Conservation (phyloP, 495 filamentous ascomycete species). For the Podospora fimiseda region DNA sequence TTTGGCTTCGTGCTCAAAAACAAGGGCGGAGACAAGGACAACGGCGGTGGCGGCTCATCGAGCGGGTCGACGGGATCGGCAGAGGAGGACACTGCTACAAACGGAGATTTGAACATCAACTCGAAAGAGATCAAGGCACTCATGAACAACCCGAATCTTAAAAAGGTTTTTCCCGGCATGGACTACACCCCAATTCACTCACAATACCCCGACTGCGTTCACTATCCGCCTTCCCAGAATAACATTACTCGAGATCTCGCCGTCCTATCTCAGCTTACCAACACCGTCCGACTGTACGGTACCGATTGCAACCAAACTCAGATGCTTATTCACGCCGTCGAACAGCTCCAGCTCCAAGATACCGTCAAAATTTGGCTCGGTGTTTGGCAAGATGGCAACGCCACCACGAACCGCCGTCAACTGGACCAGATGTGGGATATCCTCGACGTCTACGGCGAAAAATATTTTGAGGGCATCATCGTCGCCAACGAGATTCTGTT, state of each 20-base stretch:
- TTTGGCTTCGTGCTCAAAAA: conserved; percentile 63
- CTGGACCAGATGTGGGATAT: conserved; percentile 74
- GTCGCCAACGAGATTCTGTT: conserved; percentile 94
- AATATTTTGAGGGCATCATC: conserved; percentile 75
- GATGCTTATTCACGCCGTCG: conserved; percentile 82
- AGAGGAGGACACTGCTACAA: conserved; percentile 39
- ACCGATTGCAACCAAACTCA: conserved; percentile 98
- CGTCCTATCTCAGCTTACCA: conserved; percentile 84
- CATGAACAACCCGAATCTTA: conserved; percentile 70
- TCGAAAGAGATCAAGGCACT: conserved; percentile 75
- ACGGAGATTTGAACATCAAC: conserved; percentile 66
- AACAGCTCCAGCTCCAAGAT: conserved; percentile 61
- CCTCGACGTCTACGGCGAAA: conserved; percentile 58
- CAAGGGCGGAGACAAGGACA: conserved; percentile 15
- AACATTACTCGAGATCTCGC: conserved; percentile 91
- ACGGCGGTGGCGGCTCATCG: conserved; percentile 7
- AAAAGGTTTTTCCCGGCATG: conserved; percentile 94
- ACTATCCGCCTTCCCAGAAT: conserved; percentile 77
- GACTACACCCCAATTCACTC: conserved; percentile 92
- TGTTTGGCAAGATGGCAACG: conserved; percentile 85
- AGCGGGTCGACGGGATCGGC: conserved; percentile 23
- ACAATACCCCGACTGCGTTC: conserved; percentile 81
- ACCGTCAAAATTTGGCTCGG: conserved; percentile 89
- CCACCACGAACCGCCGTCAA: conserved; percentile 76
- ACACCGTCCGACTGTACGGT: conserved; percentile 84